These are phyloP conservation scores for Penicillium sp. DNA, from an alignment of 2,329 filamentous ascomycete species.

Conservation along the genomic window DNA sequence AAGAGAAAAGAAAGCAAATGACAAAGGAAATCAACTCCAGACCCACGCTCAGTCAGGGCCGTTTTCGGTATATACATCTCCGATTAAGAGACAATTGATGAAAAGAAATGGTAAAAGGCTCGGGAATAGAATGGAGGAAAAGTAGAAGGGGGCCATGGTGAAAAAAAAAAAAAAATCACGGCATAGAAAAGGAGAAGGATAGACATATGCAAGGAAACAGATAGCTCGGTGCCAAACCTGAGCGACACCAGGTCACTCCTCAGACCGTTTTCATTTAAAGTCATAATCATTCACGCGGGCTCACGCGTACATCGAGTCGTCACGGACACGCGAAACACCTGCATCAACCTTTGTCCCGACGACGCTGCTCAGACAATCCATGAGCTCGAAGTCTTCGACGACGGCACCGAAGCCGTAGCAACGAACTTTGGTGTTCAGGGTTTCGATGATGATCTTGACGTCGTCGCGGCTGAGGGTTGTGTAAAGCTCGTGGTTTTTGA, in stretches of 20 bases:
- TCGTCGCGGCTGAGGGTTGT: slow-evolving; percentile 65
- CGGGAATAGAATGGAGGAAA: not conserved
- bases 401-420: slow-evolving; percentile 84
- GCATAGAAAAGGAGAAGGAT: not conserved
- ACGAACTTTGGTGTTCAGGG: slow-evolving; percentile 74
- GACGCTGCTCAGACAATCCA: slow-evolving; percentile 72
- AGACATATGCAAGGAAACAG: not conserved
- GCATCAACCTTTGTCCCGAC: slow-evolving; percentile 48
- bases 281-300: slow-evolving; percentile 7
- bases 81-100: not conserved
- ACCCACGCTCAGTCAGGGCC: slow-evolving; percentile 5
- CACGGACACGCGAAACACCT: slow-evolving; percentile 23
- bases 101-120: not conserved
- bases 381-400: slow-evolving; percentile 63
- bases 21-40: slow-evolving; percentile 4
- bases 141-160: not conserved
- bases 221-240: not conserved
- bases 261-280: slow-evolving; percentile 5
- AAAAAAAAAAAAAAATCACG: not conserved
- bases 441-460: slow-evolving; percentile 68
- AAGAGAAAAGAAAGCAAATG: not conserved
- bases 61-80: slow-evolving; percentile 9
- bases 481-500: slow-evolving; percentile 70
- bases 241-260: slow-evolving; percentile 1
- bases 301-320: slow-evolving; percentile 34